phyloP scores from a whole-genome alignment of 2,329 filamentous ascomycete species.

The Pseudomassariella vexata region DNA sequence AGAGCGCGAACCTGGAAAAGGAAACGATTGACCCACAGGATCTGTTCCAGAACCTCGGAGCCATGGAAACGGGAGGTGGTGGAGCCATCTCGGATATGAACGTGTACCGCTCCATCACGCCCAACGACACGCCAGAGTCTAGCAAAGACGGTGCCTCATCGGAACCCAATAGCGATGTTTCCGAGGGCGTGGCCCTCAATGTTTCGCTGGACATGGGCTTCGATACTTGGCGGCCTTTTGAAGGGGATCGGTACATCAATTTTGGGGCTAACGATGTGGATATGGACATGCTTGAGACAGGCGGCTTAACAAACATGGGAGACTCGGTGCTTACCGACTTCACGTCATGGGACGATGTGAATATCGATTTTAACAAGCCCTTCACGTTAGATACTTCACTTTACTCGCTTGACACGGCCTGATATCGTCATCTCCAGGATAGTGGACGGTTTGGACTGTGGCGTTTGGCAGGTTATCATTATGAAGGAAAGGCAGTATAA shows the following conservation, averaged over 20 bases:
- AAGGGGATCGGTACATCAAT: constrained; percentile 37
- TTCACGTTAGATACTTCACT: constrained; percentile 44
- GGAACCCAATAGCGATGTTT: constrained; percentile 57
- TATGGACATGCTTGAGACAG: constrained; percentile 16
- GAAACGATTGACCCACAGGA: constrained; percentile 46
- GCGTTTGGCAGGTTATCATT: too few species aligned
- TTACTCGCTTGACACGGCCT: constrained; percentile 31
- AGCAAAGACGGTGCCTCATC: constrained; percentile 54
- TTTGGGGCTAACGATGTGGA: constrained; percentile 29
- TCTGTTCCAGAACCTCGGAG: constrained; percentile 35
- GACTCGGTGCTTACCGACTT: constrained; percentile 20
- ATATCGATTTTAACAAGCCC: constrained; percentile 44
- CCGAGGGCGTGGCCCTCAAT: constrained; percentile 48
- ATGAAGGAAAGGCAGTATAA: too few species aligned
- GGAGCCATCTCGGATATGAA: constrained; percentile 48
- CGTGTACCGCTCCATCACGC: constrained; percentile 49
- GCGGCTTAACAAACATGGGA: constrained; percentile 17
- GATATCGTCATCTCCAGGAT: not conserved
- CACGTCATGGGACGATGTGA: constrained; percentile 43
- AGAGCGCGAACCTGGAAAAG: constrained; percentile 6
- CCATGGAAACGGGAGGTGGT: constrained; percentile 33
- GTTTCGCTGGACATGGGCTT: constrained; percentile 31
- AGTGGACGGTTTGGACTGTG: constrained; percentile 9
- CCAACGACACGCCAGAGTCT: constrained; percentile 60
- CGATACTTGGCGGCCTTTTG: constrained; percentile 46